Evolutionary conservation across 257 asterid species (phyloP), one percentile per base, ranked within the genome.

Genomic region (Haberlea rhodopensis): DNA sequence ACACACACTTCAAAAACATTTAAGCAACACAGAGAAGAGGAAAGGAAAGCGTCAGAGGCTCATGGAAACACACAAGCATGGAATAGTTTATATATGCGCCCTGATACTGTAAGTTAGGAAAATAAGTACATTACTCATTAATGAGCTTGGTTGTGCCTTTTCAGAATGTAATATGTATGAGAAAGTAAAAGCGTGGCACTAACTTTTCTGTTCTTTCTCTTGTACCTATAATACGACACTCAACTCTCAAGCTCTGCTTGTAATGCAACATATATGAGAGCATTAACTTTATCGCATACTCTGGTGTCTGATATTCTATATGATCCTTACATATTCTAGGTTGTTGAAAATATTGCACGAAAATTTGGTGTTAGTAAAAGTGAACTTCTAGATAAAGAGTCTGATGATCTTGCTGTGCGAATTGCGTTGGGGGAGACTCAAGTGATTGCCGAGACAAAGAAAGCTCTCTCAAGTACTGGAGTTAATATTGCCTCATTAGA

Each of bases 401-500:
- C 86, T 25, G 79, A 79, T 69, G 96, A 85, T 72, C 82, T 85
- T 70, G 96, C 97, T 32, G 96, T 85, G 27, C 87, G 87, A 72
- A 81, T 87, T 68, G 96, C 97, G 52, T 66, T 87, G 81, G 99
- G 96, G 58, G 99, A 92, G 80, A 87, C 97, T 54, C 96, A 89
- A 81, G 97, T 92, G 62, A 84, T 92, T 77, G 88, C 84, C 9
- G 97, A 87, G 82, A 92, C 99, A 16, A 92, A 92, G 75, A 85
- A 87, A 66, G 88, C 95, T 78, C 91, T 89, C 57, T 79, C 88
- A 60, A 81, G 69, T 62, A 85, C 91, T 70, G 99, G 97, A 75
- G 80, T 92, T 60, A 92, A 92, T 80, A 56, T 89, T 67, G 66
- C 94, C 56, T 76, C 90, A 40, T 69, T 89, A 65, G 97, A 92